These are phyloP conservation scores for Colletotrichum orchidophilum DNA, from an alignment of 2,329 filamentous ascomycete genomes.

Conservation along the genomic window DNA sequence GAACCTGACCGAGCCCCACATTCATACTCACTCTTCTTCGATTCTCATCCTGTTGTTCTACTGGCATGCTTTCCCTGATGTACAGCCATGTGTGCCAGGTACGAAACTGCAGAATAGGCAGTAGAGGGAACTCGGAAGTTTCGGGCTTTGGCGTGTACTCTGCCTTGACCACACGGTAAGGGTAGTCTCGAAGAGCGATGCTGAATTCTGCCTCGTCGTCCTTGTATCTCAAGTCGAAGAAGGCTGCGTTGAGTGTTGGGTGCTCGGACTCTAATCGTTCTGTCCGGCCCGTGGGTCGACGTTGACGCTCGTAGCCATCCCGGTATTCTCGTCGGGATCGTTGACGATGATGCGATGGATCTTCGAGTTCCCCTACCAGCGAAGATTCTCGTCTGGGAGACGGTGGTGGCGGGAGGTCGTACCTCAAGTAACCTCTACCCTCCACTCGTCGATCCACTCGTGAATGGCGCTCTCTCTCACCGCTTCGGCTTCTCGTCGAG, in stretches of 20 bases:
- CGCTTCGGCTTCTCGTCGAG: no score
- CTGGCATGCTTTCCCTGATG: slow-evolving; percentile 10
- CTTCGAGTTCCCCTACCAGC: no score
- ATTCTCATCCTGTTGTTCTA: not conserved
- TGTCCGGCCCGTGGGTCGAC: no score
- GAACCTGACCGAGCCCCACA: slow-evolving; percentile 24
- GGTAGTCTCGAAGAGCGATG: slow-evolving; percentile 17
- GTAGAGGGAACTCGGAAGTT: slow-evolving; percentile 13
- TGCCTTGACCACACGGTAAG: slow-evolving; percentile 20
- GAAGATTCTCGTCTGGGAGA: no score
- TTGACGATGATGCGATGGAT: no score
- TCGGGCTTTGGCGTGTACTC: not conserved
- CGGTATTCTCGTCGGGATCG: no score
- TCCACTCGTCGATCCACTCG: no score
- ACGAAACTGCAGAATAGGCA: slow-evolving; percentile 44
- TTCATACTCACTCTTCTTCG: not conserved
- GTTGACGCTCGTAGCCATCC: no score
- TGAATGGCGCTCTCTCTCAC: no score
- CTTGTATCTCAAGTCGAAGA: slow-evolving; percentile 17
- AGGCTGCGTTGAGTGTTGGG: not conserved
- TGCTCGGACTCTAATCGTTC: not conserved
- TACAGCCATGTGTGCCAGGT: slow-evolving; percentile 40
- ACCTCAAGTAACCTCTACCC: no score
- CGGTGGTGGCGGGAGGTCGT: no score
- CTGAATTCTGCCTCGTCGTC: slow-evolving; percentile 4